phyloP scores from a whole-genome alignment of 805 yeast species.

The Saturnispora diversa region DNA sequence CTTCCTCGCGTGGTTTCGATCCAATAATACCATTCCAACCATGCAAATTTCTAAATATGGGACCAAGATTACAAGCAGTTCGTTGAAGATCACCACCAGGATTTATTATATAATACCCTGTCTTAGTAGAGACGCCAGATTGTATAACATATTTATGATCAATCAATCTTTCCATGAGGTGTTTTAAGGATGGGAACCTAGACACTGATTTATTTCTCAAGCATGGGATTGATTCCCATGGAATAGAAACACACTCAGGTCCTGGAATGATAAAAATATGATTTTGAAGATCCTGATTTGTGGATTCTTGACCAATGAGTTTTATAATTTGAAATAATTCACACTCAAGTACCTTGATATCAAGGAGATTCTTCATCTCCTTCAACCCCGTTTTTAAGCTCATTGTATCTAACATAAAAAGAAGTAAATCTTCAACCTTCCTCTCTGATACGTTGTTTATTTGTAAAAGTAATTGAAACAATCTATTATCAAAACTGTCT shows the following conservation, averaged over 20 bases:
- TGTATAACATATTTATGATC: constrained; percentile 15
- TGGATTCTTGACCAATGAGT: constrained; percentile 20
- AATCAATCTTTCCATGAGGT: constrained; percentile 35
- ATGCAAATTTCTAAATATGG: constrained; percentile 31
- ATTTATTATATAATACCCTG: constrained; percentile 62
- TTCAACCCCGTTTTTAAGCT: constrained; percentile 38
- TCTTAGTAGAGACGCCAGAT: constrained; percentile 18
- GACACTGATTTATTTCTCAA: constrained; percentile 51
- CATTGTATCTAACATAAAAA: constrained; percentile 52
- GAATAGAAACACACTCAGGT: constrained; percentile 56
- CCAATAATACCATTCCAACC: constrained; percentile 52
- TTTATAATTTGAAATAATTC: constrained; percentile 14
- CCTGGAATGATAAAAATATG: constrained; percentile 71
- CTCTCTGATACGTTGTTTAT: constrained; percentile 1
- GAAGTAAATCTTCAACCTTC: constrained; percentile 52
- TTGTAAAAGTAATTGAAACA: constrained; percentile 13
- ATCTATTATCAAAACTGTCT: constrained; percentile 4
- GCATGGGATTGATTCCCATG: constrained; percentile 81
- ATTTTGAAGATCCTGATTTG: constrained; percentile 13
- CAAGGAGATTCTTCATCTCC: not conserved
- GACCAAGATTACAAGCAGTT: constrained; percentile 54
- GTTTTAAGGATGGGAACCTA: constrained; percentile 60
- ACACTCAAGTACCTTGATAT: constrained; percentile 16
- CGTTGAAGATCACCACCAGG: constrained; percentile 71
- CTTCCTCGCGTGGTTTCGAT: constrained; percentile 47